phyloP scores from a whole-genome alignment of 163 green algal genomes.

The Scenedesmus sp. region DNA sequence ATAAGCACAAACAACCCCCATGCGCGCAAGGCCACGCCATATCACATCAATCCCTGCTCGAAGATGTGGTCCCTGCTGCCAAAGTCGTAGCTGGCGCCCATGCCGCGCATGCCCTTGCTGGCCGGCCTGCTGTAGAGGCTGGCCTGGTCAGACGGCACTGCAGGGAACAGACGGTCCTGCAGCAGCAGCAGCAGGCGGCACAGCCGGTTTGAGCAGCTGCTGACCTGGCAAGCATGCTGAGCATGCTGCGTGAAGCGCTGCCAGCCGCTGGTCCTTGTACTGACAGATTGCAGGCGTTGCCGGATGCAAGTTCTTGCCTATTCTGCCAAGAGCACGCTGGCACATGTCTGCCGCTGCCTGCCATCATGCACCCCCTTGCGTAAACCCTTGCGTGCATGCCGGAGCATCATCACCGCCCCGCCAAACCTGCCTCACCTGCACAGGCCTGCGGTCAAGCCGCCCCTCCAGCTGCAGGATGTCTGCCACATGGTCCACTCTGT shows the following conservation, averaged over 20 bases:
- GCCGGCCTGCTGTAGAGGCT: conserved; percentile 13
- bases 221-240: background rate
- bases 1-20: background rate
- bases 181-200: background rate
- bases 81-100: conserved; percentile 41
- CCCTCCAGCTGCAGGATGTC: conserved; percentile 37
- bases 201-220: background rate
- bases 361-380: background rate
- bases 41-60: conserved; percentile 41
- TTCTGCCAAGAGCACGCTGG: too few species aligned
- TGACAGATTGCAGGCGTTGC: background rate
- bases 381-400: background rate
- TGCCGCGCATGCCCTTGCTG: conserved; percentile 2
- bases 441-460: background rate
- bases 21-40: background rate
- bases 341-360: background rate
- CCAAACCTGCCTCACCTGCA: conserved; percentile 6
- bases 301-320: too few species aligned
- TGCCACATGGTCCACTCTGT: conserved; percentile 47
- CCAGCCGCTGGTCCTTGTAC: too few species aligned
- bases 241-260: too few species aligned
- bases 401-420: background rate
- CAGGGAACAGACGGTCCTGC: conserved; percentile 37
- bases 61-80: conserved; percentile 45
- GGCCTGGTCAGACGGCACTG: conserved; percentile 7